Conservation (phyloP, 306 rosid species). For the Sicyos baderoa region DNA sequence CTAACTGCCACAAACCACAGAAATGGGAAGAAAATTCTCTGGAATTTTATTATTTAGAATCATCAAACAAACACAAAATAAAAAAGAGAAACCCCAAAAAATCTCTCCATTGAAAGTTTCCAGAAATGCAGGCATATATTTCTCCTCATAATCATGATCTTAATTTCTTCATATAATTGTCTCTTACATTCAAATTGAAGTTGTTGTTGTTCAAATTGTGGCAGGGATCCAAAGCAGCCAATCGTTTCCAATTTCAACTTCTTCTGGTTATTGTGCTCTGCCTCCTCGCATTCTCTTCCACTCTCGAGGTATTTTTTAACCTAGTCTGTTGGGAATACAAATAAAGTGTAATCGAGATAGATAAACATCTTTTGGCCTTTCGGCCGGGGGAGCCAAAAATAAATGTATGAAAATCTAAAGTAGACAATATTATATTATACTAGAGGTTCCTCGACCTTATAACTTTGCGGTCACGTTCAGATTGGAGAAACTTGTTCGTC, state of each 20-base stretch:
- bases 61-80: too few species aligned
- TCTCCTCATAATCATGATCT: neutral
- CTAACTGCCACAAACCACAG: too few species aligned
- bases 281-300: slow-evolving; percentile 36
- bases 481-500: slow-evolving; percentile 89
- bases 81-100: too few species aligned
- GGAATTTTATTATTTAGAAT: too few species aligned
- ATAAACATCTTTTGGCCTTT: too few species aligned
- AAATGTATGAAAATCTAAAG: too few species aligned
- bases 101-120: neutral
- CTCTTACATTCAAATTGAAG: neutral
- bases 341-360: too few species aligned
- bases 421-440: too few species aligned
- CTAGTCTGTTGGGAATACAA: too few species aligned
- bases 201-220: slow-evolving; percentile 1
- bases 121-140: slow-evolving; percentile 12
- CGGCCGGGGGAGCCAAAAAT: too few species aligned
- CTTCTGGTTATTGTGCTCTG: slow-evolving; percentile 38
- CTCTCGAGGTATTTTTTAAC: slow-evolving; percentile 45
- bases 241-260: slow-evolving; percentile 23
- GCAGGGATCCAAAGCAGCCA: slow-evolving; percentile 29
- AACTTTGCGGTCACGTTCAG: slow-evolving; percentile 26
- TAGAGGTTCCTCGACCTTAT: too few species aligned
- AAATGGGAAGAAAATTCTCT: too few species aligned
- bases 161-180: neutral